Base-by-base conservation (phyloP, 768 basidiomycete genomes). In the Pulveroboletus frians region DNA sequence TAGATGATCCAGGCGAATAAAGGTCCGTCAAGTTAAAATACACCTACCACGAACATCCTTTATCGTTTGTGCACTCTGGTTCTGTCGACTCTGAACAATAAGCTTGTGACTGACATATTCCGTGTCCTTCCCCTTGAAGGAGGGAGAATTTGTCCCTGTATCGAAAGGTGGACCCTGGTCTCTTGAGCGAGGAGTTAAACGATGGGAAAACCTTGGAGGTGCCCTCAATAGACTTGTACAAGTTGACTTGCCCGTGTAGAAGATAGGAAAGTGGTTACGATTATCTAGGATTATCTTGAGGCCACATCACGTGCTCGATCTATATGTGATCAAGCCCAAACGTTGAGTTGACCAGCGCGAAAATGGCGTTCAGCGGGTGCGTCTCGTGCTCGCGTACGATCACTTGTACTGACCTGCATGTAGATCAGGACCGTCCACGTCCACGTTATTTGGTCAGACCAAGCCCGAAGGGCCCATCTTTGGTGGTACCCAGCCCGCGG, bases 391-490 rank as follows among this genome's bases (percentile, higher is more conserved):
- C 30, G 15, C 23, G 9, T 37, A 10, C 46, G 18, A 3, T 43
- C 13, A 13, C 21, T 45, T 21, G 27, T 4, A 45, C 51, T 59
- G 39, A 65, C 34, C 3, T 47, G 17, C 21, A 8, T 27, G 17
- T 48, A 64, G 63, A 30, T 53, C 74, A 17, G 69, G 72, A 23
- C 76, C 77, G 61, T 71, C 73, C 52, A 65, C 73, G 30, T 56
- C 69, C 34, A 54, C 65, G 38, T 45, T 68, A 31, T 70, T 71
- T 42, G 60, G 70, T 10, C 62, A 64, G 50, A 43, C 61, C 31
- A 72, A 69, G 50, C 59, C 71, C 23, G 51, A 60, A 40, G 60
- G 59, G 15, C 62, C 69, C 14, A 55, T 75, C 46, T 78, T 79
- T 63, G 75, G 74, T 15, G 50, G 51, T 29, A 57, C 63, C 39